Evolutionary conservation across 139 green algal species (phyloP).

Genomic region (Closterium sp.): DNA sequence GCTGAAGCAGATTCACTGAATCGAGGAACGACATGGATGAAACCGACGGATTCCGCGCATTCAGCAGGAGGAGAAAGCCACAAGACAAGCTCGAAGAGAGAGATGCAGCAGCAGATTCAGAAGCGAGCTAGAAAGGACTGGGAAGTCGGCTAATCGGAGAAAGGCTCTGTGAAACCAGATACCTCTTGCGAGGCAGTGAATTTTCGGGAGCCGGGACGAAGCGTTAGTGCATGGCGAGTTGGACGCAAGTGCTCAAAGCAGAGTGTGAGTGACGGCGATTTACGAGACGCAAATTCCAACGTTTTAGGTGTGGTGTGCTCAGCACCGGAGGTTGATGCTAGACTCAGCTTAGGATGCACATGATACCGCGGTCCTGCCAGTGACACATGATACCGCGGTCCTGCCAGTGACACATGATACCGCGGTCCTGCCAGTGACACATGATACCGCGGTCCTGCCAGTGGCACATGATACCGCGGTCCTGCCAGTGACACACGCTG

Average conservation of each 20-base stretch:
- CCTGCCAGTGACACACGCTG: neutral
- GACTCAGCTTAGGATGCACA: too few species aligned
- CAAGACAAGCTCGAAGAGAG: neutral
- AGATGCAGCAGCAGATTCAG: neutral
- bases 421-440: too few species aligned
- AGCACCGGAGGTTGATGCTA: too few species aligned
- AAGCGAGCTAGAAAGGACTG: neutral
- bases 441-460: too few species aligned
- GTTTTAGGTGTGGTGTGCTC: neutral
- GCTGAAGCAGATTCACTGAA: neutral
- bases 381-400: too few species aligned
- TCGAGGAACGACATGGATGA: too few species aligned
- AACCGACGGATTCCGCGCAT: too few species aligned
- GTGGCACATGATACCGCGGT: neutral
- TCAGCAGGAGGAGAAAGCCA: neutral
- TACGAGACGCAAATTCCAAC: neutral
- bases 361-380: too few species aligned
- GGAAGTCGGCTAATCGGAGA: neutral
- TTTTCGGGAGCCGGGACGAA: neutral
- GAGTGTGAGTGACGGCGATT: neutral
- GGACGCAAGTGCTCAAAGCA: neutral
- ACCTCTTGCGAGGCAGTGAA: too few species aligned
- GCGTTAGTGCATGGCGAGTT: neutral
- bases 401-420: too few species aligned
- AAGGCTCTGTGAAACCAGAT: too few species aligned